phyloP scores from a whole-genome alignment of 441 rosid genomes.

The Dalechampia spathulata region DNA sequence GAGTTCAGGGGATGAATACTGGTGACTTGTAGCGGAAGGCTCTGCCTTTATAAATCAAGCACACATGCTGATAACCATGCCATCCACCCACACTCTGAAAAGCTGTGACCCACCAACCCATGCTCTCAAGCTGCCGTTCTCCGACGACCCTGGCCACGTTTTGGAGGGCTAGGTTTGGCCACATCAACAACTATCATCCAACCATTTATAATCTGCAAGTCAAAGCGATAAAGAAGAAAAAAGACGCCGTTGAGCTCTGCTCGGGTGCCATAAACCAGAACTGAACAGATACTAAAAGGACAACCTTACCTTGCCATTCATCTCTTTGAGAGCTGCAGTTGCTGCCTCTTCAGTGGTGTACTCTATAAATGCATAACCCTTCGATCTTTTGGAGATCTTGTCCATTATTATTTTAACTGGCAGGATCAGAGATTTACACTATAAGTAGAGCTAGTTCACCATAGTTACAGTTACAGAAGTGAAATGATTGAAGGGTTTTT shows the following conservation, averaged over 20 bases:
- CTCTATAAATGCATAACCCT: conserved; percentile 86
- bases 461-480: neutral
- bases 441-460: neutral
- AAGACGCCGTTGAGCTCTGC: no score
- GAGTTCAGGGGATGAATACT: no score
- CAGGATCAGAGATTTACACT: conserved; percentile 3
- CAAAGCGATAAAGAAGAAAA: conserved; percentile 4
- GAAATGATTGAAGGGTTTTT: neutral
- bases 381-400: conserved; percentile 93
- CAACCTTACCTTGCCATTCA: conserved; percentile 85
- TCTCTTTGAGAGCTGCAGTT: conserved; percentile 72
- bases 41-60: no score
- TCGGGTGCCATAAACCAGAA: no score
- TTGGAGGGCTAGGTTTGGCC: conserved; percentile 56
- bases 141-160: conserved; percentile 27
- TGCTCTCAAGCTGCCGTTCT: conserved; percentile 11
- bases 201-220: conserved; percentile 82
- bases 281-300: no score
- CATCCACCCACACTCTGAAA: no score
- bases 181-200: conserved; percentile 98
- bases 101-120: no score
- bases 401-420: conserved; percentile 93
- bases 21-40: no score
- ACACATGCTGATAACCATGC: no score
- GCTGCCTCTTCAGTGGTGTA: conserved; percentile 94